Percentiles rank a stretch among this genome's conserved stretches.
Evolutionary conservation across 352 stramenopile species (phyloP).

Genomic region (Phytophthora kernoviae): DNA sequence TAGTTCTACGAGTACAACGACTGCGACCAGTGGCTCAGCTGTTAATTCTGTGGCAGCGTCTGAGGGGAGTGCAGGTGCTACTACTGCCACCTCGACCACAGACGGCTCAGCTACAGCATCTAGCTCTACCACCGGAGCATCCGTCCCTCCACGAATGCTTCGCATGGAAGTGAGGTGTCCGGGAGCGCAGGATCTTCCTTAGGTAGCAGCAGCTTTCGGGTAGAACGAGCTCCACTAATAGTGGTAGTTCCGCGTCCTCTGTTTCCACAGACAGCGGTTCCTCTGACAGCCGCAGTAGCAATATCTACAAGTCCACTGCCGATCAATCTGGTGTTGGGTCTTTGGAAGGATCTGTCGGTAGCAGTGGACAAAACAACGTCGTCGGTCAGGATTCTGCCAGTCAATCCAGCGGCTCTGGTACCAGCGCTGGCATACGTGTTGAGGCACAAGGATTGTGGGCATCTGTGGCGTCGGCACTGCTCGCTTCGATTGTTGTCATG

Average conservation of each 20-base stretch:
- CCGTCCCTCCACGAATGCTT: too few relatives aligned
- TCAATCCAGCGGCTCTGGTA: slow-evolving; percentile 10
- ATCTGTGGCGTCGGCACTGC: slow-evolving; percentile 7
- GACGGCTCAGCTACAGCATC: background rate
- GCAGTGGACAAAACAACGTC: slow-evolving; percentile 3
- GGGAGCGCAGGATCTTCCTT: background rate
- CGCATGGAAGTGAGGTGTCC: slow-evolving; percentile 4
- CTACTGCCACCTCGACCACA: slow-evolving; percentile 1
- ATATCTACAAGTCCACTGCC: slow-evolving; percentile 4
- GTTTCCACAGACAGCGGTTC: background rate
- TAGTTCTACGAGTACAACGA: background rate
- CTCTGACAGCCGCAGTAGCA: slow-evolving; percentile 1
- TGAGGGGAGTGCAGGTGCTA: slow-evolving; percentile 1
- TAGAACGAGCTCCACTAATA: slow-evolving; percentile 4
- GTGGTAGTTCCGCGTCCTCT: background rate
- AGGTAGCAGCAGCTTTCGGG: slow-evolving; percentile 15
- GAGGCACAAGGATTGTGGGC: slow-evolving; percentile 6
- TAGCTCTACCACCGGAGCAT: slow-evolving; percentile 7
- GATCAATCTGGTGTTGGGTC: slow-evolving; percentile 13
- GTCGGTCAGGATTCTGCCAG: slow-evolving; percentile 6
- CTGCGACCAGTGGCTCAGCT: slow-evolving; percentile 2
- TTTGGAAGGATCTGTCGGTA: background rate
- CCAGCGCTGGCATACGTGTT: slow-evolving; percentile 5
- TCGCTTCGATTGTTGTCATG: slow-evolving; percentile 4
- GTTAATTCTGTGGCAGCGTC: background rate